phyloP scores from a whole-genome alignment of 306 rosid species.

The Benincasa hispida region DNA sequence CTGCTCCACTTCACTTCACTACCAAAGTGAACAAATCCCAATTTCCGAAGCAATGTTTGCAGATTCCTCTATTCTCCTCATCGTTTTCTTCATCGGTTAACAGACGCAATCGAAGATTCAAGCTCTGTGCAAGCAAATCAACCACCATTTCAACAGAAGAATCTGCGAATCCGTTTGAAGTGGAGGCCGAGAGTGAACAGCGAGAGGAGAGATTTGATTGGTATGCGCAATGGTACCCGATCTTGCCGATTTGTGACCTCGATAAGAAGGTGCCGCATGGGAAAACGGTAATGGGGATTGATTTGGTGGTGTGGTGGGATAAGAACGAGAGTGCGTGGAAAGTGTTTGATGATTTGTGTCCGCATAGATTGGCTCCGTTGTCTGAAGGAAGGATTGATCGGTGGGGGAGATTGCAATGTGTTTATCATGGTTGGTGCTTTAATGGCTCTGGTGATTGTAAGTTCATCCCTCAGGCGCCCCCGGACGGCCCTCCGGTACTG shows the following conservation, averaged over 20 bases:
- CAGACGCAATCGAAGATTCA: neutral
- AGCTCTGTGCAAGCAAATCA: conserved; percentile 13
- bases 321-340: conserved; percentile 67
- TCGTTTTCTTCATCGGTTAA: conserved; percentile 14
- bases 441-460: conserved; percentile 59
- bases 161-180: conserved; percentile 16
- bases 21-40: conserved; percentile 12
- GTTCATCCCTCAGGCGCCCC: conserved; percentile 81
- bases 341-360: conserved; percentile 83
- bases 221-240: conserved; percentile 79
- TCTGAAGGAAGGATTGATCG: conserved; percentile 93
- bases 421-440: conserved; percentile 95
- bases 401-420: conserved; percentile 91
- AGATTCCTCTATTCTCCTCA: neutral
- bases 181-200: neutral
- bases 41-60: conserved; percentile 18
- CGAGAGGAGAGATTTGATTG: conserved; percentile 49
- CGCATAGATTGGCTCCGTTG: conserved; percentile 87
- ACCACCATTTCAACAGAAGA: conserved; percentile 46
- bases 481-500: conserved; percentile 70
- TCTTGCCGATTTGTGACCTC: conserved; percentile 73
- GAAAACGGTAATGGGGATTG: conserved; percentile 64
- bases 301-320: conserved; percentile 97
- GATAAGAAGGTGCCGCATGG: conserved; percentile 75
- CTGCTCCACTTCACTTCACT: conserved; percentile 28